Conservation (phyloP, 208 protist genomes). For the Herpetomonas samuelpessoai region DNA sequence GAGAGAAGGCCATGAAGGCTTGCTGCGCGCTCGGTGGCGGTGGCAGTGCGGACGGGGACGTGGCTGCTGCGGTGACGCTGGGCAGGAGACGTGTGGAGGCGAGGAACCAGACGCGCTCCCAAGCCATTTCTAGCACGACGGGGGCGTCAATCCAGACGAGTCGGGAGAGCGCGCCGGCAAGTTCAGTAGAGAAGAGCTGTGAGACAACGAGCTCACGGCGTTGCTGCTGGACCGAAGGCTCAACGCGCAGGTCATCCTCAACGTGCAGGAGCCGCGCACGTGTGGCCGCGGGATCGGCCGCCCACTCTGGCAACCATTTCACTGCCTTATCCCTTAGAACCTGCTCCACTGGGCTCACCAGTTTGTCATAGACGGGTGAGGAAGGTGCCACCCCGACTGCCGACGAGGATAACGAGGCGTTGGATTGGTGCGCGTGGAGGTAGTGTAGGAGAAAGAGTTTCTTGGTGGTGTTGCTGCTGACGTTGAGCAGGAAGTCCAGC, state of each 20-base stretch:
- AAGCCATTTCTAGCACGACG: slow-evolving; percentile 20
- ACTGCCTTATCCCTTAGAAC: slow-evolving; percentile 17
- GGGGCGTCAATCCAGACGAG: slow-evolving; percentile 50
- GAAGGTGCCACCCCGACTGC: neutral
- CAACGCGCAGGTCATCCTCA: slow-evolving; percentile 25
- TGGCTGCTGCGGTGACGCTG: neutral
- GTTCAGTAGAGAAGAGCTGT: slow-evolving; percentile 48
- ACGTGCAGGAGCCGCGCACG: slow-evolving; percentile 6
- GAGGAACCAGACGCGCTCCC: slow-evolving; percentile 39
- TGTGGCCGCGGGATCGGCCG: neutral
- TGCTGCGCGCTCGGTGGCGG: neutral
- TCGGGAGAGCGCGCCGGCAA: slow-evolving; percentile 39
- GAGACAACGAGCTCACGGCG: slow-evolving; percentile 47
- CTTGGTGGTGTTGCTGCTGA: slow-evolving; percentile 16
- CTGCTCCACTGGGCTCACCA: slow-evolving; percentile 11
- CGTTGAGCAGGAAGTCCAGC: slow-evolving; percentile 34
- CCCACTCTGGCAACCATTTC: neutral
- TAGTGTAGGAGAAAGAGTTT: slow-evolving; percentile 32
- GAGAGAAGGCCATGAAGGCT: slow-evolving; percentile 9
- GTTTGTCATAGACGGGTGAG: slow-evolving; percentile 5
- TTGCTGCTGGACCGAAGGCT: slow-evolving; percentile 42
- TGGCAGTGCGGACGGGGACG: too few relatives aligned
- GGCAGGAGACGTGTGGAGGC: slow-evolving; percentile 2
- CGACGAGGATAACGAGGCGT: neutral
- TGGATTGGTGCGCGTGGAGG: slow-evolving; percentile 3